Base-by-base conservation (phyloP, 257 asterid genomes). In the Jasminum sambac region DNA sequence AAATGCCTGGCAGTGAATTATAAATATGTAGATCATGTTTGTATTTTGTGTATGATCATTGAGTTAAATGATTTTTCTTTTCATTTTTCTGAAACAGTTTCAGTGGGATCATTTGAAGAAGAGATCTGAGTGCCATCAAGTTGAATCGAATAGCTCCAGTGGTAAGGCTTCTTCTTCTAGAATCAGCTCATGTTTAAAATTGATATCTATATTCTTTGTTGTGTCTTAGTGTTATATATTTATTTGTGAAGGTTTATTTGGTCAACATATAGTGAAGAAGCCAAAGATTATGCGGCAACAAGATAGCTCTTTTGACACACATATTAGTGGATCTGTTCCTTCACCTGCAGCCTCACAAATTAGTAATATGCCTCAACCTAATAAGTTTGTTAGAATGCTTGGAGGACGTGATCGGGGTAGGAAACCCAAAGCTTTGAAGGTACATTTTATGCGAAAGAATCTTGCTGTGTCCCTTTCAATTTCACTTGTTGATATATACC, bases 321-420 rank as follows among this genome's bases (percentile, higher is more conserved):
- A 92, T 62, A 72, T 71, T 74, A 85, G 84, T 66, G 92, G 88
- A 19, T 81, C 96, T 72, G 82, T 79, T 74, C 94, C 96, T 79
- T 87, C 98, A 60, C 97, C 99, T 36, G 92, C 70, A 39, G 91
- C 92, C 79, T 88, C 99, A 76, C 98, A 90, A 78, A 80, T 88
- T 78, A 88, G 98, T 79, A 92, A 88, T 74, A 90, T 86, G 96
- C 71, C 87, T 75, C 87, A 84, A 79, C 92, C 91, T 73, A 88
- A 81, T 77, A 87, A 90, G 81, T 78, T 94, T 63, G 74, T 83
- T 16, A 95, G 81, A 82, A 79, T 88, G 86, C 84, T 87, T 75
- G 90, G 92, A 71, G 90, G 95, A 43, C 88, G 97, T 63, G 99
- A 95, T 71, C 89, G 91, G 68, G 87, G 89, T 48, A 89, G 96